Evolutionary conservation across 2,329 filamentous ascomycete genomes (phyloP).

Genomic region (Exophiala sp.): DNA sequence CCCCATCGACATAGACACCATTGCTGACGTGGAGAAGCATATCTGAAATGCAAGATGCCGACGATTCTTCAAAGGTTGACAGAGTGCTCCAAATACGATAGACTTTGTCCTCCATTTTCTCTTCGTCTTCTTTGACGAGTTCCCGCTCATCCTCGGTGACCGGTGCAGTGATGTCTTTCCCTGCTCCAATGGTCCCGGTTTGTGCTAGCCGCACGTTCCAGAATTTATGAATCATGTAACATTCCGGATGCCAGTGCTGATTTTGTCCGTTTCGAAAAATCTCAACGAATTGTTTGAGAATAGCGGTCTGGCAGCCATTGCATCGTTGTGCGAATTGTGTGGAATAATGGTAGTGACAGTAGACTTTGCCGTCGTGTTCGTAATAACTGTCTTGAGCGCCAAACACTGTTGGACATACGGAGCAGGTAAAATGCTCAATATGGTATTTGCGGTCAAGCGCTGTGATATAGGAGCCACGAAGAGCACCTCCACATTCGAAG

Average conservation of each 20-base stretch:
- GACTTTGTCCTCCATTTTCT: slow-evolving; percentile 95
- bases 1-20: slow-evolving; percentile 90
- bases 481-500: slow-evolving; percentile 83
- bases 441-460: slow-evolving; percentile 97
- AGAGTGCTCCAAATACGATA: slow-evolving; percentile 98
- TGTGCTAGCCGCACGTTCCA: slow-evolving; percentile 90
- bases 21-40: slow-evolving; percentile 99
- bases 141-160: slow-evolving; percentile 68
- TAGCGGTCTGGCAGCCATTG: slow-evolving; percentile 94
- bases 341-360: slow-evolving; percentile 98
- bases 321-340: slow-evolving; percentile 95
- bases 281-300: slow-evolving; percentile 98
- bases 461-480: slow-evolving; percentile 96
- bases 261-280: slow-evolving; percentile 97
- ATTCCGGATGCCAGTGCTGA: slow-evolving; percentile 99
- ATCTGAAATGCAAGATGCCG: slow-evolving; percentile 95
- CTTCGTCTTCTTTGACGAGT: slow-evolving; percentile 77
- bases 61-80: slow-evolving; percentile 95
- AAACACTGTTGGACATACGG: slow-evolving; percentile 94
- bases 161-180: slow-evolving; percentile 47
- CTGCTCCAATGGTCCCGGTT: slow-evolving; percentile 51
- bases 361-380: slow-evolving; percentile 93
- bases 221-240: slow-evolving; percentile 99
- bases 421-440: slow-evolving; percentile 98
- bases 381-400: slow-evolving; percentile 98